Conservation (phyloP, 2,329 filamentous ascomycete species). For the Trichoderma harzianum region DNA sequence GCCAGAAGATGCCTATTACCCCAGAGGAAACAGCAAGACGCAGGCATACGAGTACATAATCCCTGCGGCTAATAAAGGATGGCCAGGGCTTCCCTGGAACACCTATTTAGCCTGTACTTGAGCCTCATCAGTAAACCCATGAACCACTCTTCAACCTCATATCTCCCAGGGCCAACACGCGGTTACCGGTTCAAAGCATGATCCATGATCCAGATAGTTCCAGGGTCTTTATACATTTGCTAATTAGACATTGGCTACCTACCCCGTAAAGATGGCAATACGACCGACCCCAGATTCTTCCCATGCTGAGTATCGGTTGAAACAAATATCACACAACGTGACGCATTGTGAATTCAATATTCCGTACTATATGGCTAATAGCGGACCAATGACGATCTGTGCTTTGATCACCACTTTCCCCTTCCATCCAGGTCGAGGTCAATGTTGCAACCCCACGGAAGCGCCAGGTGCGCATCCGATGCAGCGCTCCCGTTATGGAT, state of each 20-base stretch:
- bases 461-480: constrained; percentile 8
- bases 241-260: neutral
- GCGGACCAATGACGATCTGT: neutral
- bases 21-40: neutral
- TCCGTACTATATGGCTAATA: neutral
- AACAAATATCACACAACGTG: neutral
- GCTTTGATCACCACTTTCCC: neutral
- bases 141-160: neutral
- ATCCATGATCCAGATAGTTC: neutral
- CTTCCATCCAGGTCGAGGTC: neutral
- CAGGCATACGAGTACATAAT: no score
- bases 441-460: constrained; percentile 10
- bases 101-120: neutral
- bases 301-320: neutral
- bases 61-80: neutral
- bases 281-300: constrained; percentile 1
- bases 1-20: neutral
- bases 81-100: neutral
- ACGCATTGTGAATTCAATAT: neutral
- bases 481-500: constrained; percentile 5
- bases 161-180: neutral
- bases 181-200: neutral
- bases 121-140: neutral
- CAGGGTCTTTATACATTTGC: neutral
- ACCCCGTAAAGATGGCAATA: neutral